A percentile compares a stretch with the other conserved stretches of the same genome.
Evolutionary conservation across 257 asterid species (phyloP).

Genomic region (Solanum chiquidenum): DNA sequence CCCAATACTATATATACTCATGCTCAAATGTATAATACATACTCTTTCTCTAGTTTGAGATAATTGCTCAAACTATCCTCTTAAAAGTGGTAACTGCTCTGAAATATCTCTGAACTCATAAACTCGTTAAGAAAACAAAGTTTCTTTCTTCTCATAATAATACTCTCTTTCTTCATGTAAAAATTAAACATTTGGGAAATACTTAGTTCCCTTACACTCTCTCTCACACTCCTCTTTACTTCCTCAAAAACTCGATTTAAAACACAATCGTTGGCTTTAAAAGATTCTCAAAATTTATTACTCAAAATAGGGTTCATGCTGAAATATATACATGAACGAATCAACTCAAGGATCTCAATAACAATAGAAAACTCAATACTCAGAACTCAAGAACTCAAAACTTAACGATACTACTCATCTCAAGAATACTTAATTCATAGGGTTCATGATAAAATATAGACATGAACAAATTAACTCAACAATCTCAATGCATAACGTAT

Average conservation of each 20-base stretch:
- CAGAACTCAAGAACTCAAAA: no score
- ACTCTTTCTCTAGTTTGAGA: background rate
- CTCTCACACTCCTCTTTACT: background rate
- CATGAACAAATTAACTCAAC: no score
- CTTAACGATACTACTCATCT: no score
- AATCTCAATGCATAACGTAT: no score
- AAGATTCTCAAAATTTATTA: no score
- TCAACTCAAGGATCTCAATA: background rate
- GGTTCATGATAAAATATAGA: no score
- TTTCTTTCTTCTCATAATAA: background rate
- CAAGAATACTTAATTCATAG: no score
- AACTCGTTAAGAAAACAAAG: background rate
- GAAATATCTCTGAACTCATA: background rate
- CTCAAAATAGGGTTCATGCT: background rate
- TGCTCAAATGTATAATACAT: background rate
- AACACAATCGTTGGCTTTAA: no score
- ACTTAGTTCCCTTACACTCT: background rate
- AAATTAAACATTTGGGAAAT: background rate
- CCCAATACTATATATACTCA: background rate
- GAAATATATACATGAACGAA: background rate
- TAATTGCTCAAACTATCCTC: background rate
- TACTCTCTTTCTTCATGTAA: background rate
- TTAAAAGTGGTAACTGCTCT: background rate
- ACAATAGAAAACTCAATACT: background rate
- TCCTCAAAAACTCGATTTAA: no score